Evolutionary conservation across 441 rosid species (phyloP), one percentile per base, ranked within the genome.

Genomic region (Corymbia citriodora): DNA sequence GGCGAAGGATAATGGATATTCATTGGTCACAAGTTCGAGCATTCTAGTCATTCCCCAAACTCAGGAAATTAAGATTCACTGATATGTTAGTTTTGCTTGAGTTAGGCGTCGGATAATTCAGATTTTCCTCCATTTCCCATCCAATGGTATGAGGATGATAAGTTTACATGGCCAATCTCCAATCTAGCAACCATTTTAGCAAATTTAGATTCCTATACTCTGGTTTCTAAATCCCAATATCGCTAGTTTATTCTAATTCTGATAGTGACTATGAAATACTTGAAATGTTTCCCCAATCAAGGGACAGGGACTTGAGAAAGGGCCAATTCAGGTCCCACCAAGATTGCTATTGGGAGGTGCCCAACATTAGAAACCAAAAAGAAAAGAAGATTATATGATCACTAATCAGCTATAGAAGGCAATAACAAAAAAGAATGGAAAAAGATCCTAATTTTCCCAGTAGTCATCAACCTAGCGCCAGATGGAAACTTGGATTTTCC

Each of bases 231-330:
- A 63, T 17, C 83, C 53, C 83, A 31, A 3, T 17, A 1, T 65
- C 29, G 31, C 16, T 63, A 70, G 79, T 61, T 88, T 49, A 25
- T 29, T 12, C 5, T 18, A 29, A 55, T 79, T 12, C 9, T 18
- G 48, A 79, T 55, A 59, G 33, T 82, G 36, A 27, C 88, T 31
- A 83, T 29, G n/a, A 14, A 63, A 31, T 87, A 59, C 68, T 33
- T 88, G 29, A 89, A 72, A 57, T 21, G 9, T 52, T 79, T 91
- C 92, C 55, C 93, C 92, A 91, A 92, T 92, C 90, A 90, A 91
- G 93, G 88, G 17, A 61, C 16, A 18, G 36, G 57, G 25, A 19
- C 15, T 85, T 57, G 29, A 50, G 18, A 48, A 14, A 12, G 25
- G 63, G 48, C 29, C 91, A 36, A 86, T 90, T 31, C 19, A 81